These are phyloP conservation scores for Penicillium capsulatum DNA, from an alignment of 2,329 filamentous ascomycete genomes.

Conservation along the genomic window DNA sequence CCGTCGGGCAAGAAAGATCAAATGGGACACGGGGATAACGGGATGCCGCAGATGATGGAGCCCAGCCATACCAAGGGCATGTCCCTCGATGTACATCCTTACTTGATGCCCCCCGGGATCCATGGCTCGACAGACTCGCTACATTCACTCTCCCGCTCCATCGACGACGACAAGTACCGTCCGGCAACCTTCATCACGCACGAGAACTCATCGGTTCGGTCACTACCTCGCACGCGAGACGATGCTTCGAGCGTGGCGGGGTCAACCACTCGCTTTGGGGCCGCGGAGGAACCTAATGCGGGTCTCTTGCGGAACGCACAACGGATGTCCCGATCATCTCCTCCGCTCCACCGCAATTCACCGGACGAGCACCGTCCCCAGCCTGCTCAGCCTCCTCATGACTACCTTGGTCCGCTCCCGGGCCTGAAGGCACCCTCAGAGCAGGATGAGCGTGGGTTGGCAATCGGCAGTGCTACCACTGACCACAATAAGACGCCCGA, in stretches of 20 bases:
- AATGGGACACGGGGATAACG: slow-evolving; percentile 26
- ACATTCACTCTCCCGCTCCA: slow-evolving; percentile 73
- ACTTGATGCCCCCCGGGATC: slow-evolving; percentile 80
- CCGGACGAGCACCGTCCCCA: slow-evolving; percentile 13
- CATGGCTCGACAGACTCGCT: slow-evolving; percentile 80
- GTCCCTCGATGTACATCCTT: slow-evolving; percentile 69
- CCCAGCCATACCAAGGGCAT: slow-evolving; percentile 47
- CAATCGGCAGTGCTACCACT: slow-evolving; percentile 12
- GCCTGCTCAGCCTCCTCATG: slow-evolving; percentile 9
- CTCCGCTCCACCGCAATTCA: slow-evolving; percentile 31
- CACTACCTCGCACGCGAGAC: slow-evolving; percentile 38
- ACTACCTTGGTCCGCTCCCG: slow-evolving; percentile 14
- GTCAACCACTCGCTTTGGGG: slow-evolving; percentile 44
- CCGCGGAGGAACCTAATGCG: slow-evolving; percentile 47
- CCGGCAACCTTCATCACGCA: slow-evolving; percentile 55
- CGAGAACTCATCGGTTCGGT: slow-evolving; percentile 38
- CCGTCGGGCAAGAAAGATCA: slow-evolving; percentile 43
- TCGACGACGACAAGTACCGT: slow-evolving; percentile 83
- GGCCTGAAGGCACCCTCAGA: slow-evolving; percentile 11
- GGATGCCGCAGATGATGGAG: slow-evolving; percentile 39
- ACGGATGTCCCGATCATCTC: slow-evolving; percentile 53
- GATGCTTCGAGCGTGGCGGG: slow-evolving; percentile 53
- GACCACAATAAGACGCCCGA: slow-evolving; percentile 7
- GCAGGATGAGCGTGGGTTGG: slow-evolving; percentile 12
- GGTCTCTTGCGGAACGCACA: slow-evolving; percentile 55